Percentiles rank a stretch among this genome's conserved stretches.
Conservation (phyloP, 495 filamentous ascomycete species). For the Neurospora terricola region DNA sequence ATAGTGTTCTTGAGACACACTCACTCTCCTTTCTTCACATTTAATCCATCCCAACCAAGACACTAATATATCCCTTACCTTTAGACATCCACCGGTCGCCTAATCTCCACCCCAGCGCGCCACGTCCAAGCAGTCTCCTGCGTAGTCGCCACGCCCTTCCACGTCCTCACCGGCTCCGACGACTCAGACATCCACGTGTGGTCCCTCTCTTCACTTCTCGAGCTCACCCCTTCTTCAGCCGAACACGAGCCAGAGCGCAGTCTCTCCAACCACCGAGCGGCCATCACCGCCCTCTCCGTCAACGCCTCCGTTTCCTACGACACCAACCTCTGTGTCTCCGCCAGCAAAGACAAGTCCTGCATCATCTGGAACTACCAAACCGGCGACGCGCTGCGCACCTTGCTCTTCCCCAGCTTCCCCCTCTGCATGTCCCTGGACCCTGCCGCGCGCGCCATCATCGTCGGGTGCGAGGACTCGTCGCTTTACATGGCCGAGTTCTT, state of each 20-base stretch:
- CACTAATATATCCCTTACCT: not conserved
- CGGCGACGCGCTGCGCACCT: conserved; percentile 64
- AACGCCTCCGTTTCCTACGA: conserved; percentile 53
- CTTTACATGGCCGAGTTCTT: conserved; percentile 76
- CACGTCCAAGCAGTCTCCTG: conserved; percentile 81
- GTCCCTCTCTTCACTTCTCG: conserved; percentile 64
- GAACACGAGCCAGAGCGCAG: conserved; percentile 52
- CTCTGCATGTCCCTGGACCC: conserved; percentile 71
- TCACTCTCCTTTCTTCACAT: not conserved
- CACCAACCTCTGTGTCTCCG: conserved; percentile 67
- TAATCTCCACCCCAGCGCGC: conserved; percentile 74
- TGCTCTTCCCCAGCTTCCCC: conserved; percentile 63
- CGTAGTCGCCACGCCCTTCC: conserved; percentile 61
- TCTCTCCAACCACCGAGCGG: conserved; percentile 70
- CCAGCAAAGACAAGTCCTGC: conserved; percentile 69
- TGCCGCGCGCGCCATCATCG: conserved; percentile 70
- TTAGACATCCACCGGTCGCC: conserved; percentile 74
- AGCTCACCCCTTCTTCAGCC: conserved; percentile 38
- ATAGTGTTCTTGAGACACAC: not conserved
- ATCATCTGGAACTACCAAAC: conserved; percentile 85
- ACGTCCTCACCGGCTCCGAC: conserved; percentile 76
- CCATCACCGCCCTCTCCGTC: conserved; percentile 58
- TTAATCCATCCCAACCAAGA: not conserved
- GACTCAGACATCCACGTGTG: conserved; percentile 88
- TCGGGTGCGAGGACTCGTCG: conserved; percentile 73